A percentile compares a stretch with the other conserved stretches of the same genome.
These are phyloP conservation scores for Fusarium nelsonii DNA, from an alignment of 2,329 filamentous ascomycete genomes.

Conservation along the genomic window DNA sequence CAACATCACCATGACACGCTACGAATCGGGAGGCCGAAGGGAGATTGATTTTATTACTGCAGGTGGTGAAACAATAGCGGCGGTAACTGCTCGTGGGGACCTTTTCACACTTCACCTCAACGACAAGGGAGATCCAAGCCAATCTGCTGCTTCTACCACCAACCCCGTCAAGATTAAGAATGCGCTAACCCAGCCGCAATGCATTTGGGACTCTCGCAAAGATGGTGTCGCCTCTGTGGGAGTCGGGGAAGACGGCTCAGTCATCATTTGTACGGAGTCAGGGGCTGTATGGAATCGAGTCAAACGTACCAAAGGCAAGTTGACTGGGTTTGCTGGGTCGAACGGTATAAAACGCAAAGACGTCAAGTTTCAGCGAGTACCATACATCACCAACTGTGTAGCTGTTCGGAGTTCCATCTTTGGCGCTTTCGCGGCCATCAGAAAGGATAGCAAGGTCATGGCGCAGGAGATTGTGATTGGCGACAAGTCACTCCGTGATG, in stretches of 20 bases:
- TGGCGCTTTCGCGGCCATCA: slow-evolving; percentile 88
- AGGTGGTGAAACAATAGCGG: slow-evolving; percentile 92
- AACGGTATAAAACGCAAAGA: slow-evolving; percentile 79
- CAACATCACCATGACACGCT: slow-evolving; percentile 72
- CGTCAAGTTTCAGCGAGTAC: slow-evolving; percentile 94
- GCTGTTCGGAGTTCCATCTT: slow-evolving; percentile 89
- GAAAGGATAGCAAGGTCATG: slow-evolving; percentile 86
- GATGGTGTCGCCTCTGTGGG: slow-evolving; percentile 87
- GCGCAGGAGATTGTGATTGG: slow-evolving; percentile 76
- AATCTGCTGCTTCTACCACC: slow-evolving; percentile 79
- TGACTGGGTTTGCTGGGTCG: slow-evolving; percentile 62
- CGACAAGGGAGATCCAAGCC: slow-evolving; percentile 71
- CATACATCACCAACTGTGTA: slow-evolving; percentile 86
- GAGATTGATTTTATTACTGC: slow-evolving; percentile 81
- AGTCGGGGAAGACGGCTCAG: slow-evolving; percentile 91
- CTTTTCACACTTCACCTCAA: slow-evolving; percentile 87
- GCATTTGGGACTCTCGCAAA: slow-evolving; percentile 91
- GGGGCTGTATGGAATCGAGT: slow-evolving; percentile 94
- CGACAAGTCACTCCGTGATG: slow-evolving; percentile 77
- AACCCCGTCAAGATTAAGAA: slow-evolving; percentile 92
- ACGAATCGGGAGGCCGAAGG: slow-evolving; percentile 73
- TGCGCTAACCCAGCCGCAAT: slow-evolving; percentile 80
- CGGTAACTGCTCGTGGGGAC: slow-evolving; percentile 85
- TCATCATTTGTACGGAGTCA: slow-evolving; percentile 92
- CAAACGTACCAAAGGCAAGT: slow-evolving; percentile 84